Percentiles rank a stretch among this genome's conserved stretches.
These are phyloP conservation scores for Colletotrichum trifolii DNA, from an alignment of 2,329 filamentous ascomycete species.

Conservation along the genomic window DNA sequence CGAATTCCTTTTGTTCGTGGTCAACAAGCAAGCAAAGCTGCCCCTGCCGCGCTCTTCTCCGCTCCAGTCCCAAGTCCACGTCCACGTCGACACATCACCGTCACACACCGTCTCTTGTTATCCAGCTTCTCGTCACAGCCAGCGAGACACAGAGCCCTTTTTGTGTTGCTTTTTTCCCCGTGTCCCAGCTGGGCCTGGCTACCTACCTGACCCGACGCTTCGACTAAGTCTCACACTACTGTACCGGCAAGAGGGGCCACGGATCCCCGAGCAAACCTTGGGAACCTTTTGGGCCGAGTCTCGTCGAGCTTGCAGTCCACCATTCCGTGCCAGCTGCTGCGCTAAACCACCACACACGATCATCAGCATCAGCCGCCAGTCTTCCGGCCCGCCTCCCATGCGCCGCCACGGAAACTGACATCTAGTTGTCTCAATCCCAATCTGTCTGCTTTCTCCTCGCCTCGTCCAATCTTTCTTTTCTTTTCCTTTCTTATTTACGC, in stretches of 20 bases:
- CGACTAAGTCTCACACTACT: conserved; percentile 32
- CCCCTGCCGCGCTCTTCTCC: neutral
- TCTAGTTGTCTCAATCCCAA: conserved; percentile 35
- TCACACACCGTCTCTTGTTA: neutral
- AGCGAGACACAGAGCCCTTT: conserved; percentile 12
- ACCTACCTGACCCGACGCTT: neutral
- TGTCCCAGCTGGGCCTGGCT: conserved; percentile 12
- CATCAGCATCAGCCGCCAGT: neutral
- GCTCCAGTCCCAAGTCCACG: conserved; percentile 18
- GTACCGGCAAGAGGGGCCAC: conserved; percentile 32
- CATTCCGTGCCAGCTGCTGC: conserved; percentile 23
- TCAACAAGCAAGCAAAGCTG: conserved; percentile 1
- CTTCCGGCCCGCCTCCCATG: conserved; percentile 33
- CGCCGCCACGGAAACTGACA: conserved; percentile 36
- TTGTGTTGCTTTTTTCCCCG: conserved; percentile 16
- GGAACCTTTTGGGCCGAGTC: neutral
- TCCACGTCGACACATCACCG: conserved; percentile 20
- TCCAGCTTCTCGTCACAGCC: conserved; percentile 15
- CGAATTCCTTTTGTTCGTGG: neutral
- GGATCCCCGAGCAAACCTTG: conserved; percentile 28
- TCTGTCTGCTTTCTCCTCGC: conserved; percentile 29
- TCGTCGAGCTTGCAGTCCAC: neutral
- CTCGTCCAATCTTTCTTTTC: conserved; percentile 37
- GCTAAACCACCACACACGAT: conserved; percentile 14
- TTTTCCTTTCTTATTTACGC: conserved; percentile 16